Evolutionary conservation across 1,284 basidiomycete species (phyloP), one percentile per base, ranked within the genome.

Genomic region (Cutaneotrichosporon spelunceum): DNA sequence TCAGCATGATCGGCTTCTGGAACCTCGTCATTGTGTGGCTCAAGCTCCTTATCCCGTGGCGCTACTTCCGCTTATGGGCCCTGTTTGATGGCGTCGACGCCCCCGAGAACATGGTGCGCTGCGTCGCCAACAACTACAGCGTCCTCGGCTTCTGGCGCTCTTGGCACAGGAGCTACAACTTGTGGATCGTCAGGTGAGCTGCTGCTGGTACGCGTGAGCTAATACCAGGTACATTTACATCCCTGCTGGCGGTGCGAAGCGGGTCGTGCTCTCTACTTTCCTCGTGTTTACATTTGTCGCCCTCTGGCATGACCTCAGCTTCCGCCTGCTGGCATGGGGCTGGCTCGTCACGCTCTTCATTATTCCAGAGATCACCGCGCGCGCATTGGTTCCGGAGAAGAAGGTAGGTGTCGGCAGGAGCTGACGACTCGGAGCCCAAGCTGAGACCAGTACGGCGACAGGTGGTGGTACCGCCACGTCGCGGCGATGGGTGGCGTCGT

Each of bases 71-170:
- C 2, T 80, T 98, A 4, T 99, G 95, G 94, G 89, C 94, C 1
- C 81, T 99, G 36, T 75, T 86, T 14, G 92, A 94, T 74, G 91
- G 91, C 0, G 84, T 98, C 33, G 92, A 98, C 70, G 88, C 93
- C 1, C 96, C 93, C 0, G 96, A 99, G 78, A 99, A 99, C 76
- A 97, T 99, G 96, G 85, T 99, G 6, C 85, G 96, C 16, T 98
- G 96, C 74, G 90, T 98, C 86, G 90, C 88, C n/a, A 99, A 99
- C 81, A 99, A 98, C 78, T 98, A 97, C 73, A 97, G 93, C 1
- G 86, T 88, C 0, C 78, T 89, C 2, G 93, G 92, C 0, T 99
- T 99, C 78, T 99, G 95, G 95, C 81, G 94, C 65, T 88, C 87
- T 63, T 99, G 95, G 96, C 95, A 99, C 78, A 83, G 95, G 11